A percentile compares a stretch with the other conserved stretches of the same genome.
phyloP scores from a whole-genome alignment of 805 yeast species.

The Lipomyces yamanashiensis region DNA sequence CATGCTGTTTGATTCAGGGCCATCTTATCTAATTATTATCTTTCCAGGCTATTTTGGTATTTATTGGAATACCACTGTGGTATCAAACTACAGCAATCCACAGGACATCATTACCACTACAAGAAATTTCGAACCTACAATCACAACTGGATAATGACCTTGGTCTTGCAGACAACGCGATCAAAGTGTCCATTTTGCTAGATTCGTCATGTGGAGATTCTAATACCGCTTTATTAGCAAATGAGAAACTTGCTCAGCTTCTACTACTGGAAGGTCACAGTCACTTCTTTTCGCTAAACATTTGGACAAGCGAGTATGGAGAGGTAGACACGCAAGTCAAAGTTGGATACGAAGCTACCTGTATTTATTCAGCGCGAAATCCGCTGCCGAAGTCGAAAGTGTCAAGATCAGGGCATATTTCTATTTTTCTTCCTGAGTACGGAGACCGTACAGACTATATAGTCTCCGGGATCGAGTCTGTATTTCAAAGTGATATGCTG shows the following conservation, averaged over 20 bases:
- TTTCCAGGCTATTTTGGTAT: conserved; percentile 38
- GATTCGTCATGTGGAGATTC: conserved; percentile 5
- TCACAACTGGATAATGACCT: conserved; percentile 40
- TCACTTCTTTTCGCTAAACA: background rate
- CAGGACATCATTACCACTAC: conserved; percentile 63
- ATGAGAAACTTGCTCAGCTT: background rate
- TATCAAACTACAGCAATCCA: conserved; percentile 62
- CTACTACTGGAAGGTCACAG: background rate
- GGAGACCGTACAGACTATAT: background rate
- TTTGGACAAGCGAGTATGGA: background rate
- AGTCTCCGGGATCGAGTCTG: conserved; percentile 12
- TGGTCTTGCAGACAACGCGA: conserved; percentile 50
- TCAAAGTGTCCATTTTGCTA: conserved; percentile 41
- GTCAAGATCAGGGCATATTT: background rate
- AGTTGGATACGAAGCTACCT: conserved; percentile 1
- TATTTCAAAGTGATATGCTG: conserved; percentile 21
- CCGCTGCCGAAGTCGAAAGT: conserved; percentile 11
- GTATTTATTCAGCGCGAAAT: background rate
- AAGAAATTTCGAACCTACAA: conserved; percentile 48
- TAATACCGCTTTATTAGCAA: background rate
- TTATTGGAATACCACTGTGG: conserved; percentile 66
- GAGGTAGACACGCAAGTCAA: background rate
- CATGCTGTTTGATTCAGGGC: background rate
- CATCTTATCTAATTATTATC: background rate
- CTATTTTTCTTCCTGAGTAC: background rate